Evolutionary conservation across 345 rosid genomes (phyloP).

Genomic region (Lumnitzera littorea): DNA sequence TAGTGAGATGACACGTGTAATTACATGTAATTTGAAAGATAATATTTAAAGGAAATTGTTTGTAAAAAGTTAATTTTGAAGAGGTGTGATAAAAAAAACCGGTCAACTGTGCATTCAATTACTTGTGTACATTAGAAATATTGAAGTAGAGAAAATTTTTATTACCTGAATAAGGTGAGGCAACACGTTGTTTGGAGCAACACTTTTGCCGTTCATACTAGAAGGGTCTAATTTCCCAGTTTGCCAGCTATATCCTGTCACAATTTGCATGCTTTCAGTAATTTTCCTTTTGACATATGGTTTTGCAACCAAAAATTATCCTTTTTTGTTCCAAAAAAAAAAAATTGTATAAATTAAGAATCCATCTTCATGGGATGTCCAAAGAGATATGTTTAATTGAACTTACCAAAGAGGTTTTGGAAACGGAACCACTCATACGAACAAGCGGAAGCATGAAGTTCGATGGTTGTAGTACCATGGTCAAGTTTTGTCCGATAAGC

Average conservation of each 20-base stretch:
- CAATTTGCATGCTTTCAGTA: neutral
- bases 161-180: constrained; percentile 70
- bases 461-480: constrained; percentile 41
- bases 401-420: constrained; percentile 62
- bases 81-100: too few relatives aligned
- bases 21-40: too few relatives aligned
- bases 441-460: constrained; percentile 55
- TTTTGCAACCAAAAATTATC: neutral
- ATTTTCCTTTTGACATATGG: neutral
- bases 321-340: neutral
- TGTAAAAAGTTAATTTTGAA: too few relatives aligned
- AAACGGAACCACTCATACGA: constrained; percentile 90
- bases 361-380: neutral
- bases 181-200: constrained; percentile 15
- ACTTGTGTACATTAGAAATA: neutral
- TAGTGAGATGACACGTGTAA: too few relatives aligned
- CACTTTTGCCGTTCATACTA: constrained; percentile 45
- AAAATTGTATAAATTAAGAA: neutral
- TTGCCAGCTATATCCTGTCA: constrained; percentile 74
- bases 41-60: too few relatives aligned
- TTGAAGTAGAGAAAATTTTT: neutral
- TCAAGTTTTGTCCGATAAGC: constrained; percentile 47
- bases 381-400: neutral
- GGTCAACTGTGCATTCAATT: neutral
- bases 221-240: constrained; percentile 70